Percentiles rank a stretch among this genome's conserved stretches.
These are phyloP conservation scores for Fusarium gaditjirri DNA, from an alignment of 2,329 filamentous ascomycete species.

Conservation along the genomic window DNA sequence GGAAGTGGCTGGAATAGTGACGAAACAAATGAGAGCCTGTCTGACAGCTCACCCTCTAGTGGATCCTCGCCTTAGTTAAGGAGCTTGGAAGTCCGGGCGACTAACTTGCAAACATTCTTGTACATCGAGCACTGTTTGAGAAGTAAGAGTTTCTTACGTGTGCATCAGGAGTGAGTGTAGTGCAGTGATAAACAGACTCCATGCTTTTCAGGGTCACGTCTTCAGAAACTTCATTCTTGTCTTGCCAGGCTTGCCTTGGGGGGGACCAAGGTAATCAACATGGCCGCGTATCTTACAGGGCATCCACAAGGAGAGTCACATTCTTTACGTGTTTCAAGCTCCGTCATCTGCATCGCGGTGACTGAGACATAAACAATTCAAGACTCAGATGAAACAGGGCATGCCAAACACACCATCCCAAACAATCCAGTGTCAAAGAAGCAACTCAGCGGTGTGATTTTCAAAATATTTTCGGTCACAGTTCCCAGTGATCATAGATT, in stretches of 20 bases:
- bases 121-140: too few relatives aligned
- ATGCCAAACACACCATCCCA: neutral
- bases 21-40: neutral
- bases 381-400: neutral
- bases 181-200: neutral
- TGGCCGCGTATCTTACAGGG: neutral
- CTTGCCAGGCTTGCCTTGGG: neutral
- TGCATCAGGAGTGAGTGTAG: neutral
- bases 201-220: rapidly evolving
- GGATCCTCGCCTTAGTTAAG: neutral
- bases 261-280: neutral
- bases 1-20: neutral
- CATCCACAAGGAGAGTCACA: neutral
- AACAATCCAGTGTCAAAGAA: neutral
- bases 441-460: neutral
- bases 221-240: neutral
- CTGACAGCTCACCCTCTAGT: neutral
- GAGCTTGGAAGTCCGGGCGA: neutral
- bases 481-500: neutral
- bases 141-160: neutral
- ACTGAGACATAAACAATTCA: neutral
- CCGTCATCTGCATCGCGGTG: neutral
- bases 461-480: neutral
- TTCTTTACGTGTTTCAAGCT: neutral
- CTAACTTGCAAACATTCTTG: neutral